These are phyloP conservation scores for Pyricularia grisea DNA, from an alignment of 2,329 filamentous ascomycete species.

Conservation along the genomic window DNA sequence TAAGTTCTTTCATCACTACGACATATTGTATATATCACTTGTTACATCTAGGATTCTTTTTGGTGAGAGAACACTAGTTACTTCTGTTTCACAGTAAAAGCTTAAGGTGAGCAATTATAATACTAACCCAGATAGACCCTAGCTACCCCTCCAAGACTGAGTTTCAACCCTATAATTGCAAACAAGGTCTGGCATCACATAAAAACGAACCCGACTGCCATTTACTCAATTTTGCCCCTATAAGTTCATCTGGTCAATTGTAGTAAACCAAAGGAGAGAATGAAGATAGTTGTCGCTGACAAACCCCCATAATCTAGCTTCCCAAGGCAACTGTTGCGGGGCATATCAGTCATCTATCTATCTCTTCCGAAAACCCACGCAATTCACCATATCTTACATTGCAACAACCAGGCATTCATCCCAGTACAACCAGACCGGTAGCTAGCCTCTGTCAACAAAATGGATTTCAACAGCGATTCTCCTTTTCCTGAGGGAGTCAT, in stretches of 20 bases:
- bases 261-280: neutral
- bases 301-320: neutral
- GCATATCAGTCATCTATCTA: neutral
- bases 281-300: neutral
- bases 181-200: neutral
- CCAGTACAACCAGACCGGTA: neutral
- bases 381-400: neutral
- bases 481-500: constrained; percentile 67
- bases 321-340: neutral
- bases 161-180: neutral
- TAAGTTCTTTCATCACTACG: neutral
- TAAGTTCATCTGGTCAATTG: neutral
- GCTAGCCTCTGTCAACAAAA: constrained; percentile 17
- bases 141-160: neutral
- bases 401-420: neutral
- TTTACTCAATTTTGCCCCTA: neutral
- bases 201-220: neutral
- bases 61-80: neutral
- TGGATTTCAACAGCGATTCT: constrained; percentile 59
- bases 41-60: neutral
- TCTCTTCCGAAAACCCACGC: neutral
- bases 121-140: neutral
- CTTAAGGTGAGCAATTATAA: neutral
- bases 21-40: neutral
- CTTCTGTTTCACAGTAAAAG: neutral